Percentiles rank a stretch among this genome's conserved stretches.
These are phyloP conservation scores for Rosellinia necatrix DNA, from an alignment of 2,329 filamentous ascomycete species.

Conservation along the genomic window DNA sequence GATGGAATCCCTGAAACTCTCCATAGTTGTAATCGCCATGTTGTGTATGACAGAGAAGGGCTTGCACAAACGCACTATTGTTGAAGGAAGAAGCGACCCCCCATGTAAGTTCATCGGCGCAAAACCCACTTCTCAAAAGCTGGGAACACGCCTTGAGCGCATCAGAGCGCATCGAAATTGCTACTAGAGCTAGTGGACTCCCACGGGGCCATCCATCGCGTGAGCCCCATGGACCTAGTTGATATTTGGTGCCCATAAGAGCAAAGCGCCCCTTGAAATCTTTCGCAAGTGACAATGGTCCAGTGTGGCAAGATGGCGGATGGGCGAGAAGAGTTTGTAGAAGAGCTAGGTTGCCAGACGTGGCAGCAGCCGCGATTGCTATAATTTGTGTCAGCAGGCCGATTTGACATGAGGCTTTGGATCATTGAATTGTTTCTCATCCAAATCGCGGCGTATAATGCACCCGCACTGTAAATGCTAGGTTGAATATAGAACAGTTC, in stretches of 20 bases:
- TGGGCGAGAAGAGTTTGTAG: constrained; percentile 9
- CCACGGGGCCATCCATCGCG: not conserved
- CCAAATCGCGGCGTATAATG: constrained; percentile 7
- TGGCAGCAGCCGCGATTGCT: constrained; percentile 9
- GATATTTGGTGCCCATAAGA: too few relatives aligned
- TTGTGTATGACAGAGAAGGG: constrained; percentile 11
- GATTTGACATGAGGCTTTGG: constrained; percentile 4
- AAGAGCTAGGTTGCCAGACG: constrained; percentile 5
- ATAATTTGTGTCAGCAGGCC: constrained; percentile 3
- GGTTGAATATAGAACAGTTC: not conserved
- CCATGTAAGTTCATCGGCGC: constrained; percentile 11
- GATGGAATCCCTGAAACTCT: not conserved
- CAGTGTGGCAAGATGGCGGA: constrained; percentile 10
- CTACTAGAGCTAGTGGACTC: constrained; percentile 12
- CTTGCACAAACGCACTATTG: constrained; percentile 5
- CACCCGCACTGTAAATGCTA: constrained; percentile 3
- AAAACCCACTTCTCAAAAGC: constrained; percentile 3
- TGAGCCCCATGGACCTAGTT: not conserved
- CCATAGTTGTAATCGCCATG: not conserved
- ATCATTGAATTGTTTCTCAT: constrained; percentile 5
- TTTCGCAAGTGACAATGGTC: not conserved
- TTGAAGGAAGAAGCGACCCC: not conserved
- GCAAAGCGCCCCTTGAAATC: not conserved
- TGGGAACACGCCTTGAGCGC: constrained; percentile 3
- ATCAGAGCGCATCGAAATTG: constrained; percentile 1